phyloP scores from a whole-genome alignment of 495 filamentous ascomycete species.

The Xylona heveae region DNA sequence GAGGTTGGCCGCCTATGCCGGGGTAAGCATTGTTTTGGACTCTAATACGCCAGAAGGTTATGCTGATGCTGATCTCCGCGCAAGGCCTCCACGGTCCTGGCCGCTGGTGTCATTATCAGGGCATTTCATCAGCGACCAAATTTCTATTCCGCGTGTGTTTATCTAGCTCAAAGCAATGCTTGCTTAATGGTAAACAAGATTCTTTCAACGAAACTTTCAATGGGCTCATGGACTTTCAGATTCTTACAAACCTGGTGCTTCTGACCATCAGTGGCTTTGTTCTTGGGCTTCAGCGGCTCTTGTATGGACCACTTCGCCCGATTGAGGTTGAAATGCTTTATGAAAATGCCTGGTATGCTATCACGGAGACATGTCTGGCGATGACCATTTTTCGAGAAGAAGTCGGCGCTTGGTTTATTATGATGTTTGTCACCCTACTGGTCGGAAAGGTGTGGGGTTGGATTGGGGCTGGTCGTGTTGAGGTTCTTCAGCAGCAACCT shows the following conservation, averaged over 20 bases:
- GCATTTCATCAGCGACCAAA: conserved; percentile 89
- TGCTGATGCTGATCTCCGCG: conserved; percentile 1
- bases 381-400: conserved; percentile 99
- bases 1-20: conserved; percentile 6
- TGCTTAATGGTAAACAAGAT: conserved; percentile 56
- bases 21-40: conserved; percentile 1
- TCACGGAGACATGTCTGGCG: conserved; percentile 88
- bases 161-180: conserved; percentile 84
- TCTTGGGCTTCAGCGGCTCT: conserved; percentile 70
- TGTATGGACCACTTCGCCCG: conserved; percentile 77
- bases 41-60: not conserved
- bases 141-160: conserved; percentile 93
- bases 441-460: conserved; percentile 94
- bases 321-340: conserved; percentile 94
- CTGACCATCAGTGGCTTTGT: conserved; percentile 54
- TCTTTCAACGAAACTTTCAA: not conserved
- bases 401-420: conserved; percentile 76
- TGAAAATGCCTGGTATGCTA: conserved; percentile 91
- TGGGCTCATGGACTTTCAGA: conserved; percentile 29
- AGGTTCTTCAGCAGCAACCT: conserved; percentile 86
- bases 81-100: conserved; percentile 59
- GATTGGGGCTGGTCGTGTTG: conserved; percentile 89
- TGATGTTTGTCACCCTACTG: conserved; percentile 88
- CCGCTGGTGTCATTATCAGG: conserved; percentile 61
- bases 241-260: conserved; percentile 73